Conservation (phyloP, 169 alveolate genomes). For the Perkinsus olseni region DNA sequence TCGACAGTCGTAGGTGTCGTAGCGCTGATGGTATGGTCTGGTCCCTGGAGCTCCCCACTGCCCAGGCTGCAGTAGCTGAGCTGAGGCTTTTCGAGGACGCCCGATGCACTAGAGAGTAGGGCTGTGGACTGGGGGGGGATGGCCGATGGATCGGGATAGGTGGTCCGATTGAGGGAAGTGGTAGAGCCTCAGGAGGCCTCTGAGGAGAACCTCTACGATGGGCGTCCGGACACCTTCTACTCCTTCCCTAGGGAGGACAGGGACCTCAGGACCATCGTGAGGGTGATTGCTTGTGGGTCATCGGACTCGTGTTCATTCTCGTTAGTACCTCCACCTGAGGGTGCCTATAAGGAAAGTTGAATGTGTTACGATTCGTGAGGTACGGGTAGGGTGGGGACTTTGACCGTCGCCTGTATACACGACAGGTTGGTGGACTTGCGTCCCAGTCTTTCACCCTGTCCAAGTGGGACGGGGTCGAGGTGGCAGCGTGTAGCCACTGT, state of each 20-base stretch:
- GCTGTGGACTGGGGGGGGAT: not conserved
- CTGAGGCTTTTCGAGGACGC: not conserved
- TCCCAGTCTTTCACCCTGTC: not conserved
- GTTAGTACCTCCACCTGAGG: not conserved
- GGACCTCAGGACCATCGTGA: not conserved
- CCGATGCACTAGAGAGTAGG: not conserved
- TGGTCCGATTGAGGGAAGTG: too few relatives aligned
- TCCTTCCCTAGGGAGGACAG: not conserved
- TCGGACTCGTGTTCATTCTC: not conserved
- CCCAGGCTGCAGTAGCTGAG: not conserved
- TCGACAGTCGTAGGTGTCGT: not conserved
- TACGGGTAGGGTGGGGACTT: not conserved
- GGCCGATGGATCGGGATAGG: too few relatives aligned
- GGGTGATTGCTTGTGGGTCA: not conserved
- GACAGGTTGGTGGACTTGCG: not conserved
- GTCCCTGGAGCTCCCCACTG: not conserved
- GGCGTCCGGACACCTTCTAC: not conserved
- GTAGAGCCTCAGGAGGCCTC: not conserved
- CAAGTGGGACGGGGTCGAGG: not conserved
- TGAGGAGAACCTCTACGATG: not conserved
- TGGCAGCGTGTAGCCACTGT: not conserved
- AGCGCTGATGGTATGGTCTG: not conserved
- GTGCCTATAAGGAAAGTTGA: not conserved
- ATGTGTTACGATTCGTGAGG: not conserved
- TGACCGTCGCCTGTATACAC: too few relatives aligned